Evolutionary conservation across 495 filamentous ascomycete genomes (phyloP), one percentile per base, ranked within the genome.

Genomic region (Diplogelasinospora grovesii): DNA sequence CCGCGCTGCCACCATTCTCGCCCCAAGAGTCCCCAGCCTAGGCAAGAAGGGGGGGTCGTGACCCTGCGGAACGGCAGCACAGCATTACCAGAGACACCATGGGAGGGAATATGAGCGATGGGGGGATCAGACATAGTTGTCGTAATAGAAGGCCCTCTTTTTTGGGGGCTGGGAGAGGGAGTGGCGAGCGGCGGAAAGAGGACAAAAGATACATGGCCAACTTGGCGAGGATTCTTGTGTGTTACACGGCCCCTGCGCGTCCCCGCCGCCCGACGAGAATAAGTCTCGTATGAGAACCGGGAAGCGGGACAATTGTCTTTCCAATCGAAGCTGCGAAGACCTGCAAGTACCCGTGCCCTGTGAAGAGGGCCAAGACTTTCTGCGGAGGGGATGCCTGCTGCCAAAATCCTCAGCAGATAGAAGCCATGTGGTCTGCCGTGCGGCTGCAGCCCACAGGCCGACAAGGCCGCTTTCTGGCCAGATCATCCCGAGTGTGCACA

Each of bases 221-320:
- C 38, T 46, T 32, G 37, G 36, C 39, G 29, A 39, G 21, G 31
- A 43, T 9, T 29, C 13, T 16, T 14, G 30, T 22, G 21, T 9
- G 54, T 57, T 35, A 53, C 50, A 52, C 56, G 26, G 41, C 41
- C 35, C 33, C 48, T 60, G 57, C 57, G 34, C 36, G 43, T 48
- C 39, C 40, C 57, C 57, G 54, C 42, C 35, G 46, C 54, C 48
- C 49, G 54, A 60, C 52, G 57, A 60, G 57, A 57, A 57, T 45
- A n/a, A 45, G 39, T 45, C 54, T 60, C 57, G 57, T 60, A 57
- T 57, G 51, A 46, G 45, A 23, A 24, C 31, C 39, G 46, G 49
- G 35, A 35, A 43, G 38, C 18, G 39, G 44, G 30, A 16, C 21
- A 27, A 19, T 15, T 35, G 43, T 48, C 43, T 49, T 43, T 36